Base-by-base conservation (phyloP, 2,329 filamentous ascomycete genomes). In the Cercospora sesami region DNA sequence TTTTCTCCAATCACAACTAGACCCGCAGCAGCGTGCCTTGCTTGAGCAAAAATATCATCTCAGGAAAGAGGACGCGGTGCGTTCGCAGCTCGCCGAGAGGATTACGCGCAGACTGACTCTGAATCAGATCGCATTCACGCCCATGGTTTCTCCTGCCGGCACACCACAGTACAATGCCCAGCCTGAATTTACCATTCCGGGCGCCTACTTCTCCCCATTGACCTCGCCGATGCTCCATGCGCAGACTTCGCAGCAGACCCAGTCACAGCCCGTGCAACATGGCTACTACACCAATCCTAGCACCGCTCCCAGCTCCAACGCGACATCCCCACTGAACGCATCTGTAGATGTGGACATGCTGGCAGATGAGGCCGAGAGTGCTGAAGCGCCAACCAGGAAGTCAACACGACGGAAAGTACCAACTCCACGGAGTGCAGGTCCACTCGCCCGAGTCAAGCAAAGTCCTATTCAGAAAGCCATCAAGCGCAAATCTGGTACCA, bases 91-190 rank as follows among this genome's bases (percentile, higher is more conserved):
- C 28, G 51, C 55, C 21, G n/a, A 23, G 31, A 23, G 57, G 53
- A 65, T 51, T 36, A 62, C 65, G 39, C 42, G 63, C 33, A 58
- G 66, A 61, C 69, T 70, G 68, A 72, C 70, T 65, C 60, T 48
- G 53, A 59, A 60, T 36, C 67, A 73, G 69, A 74, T 74, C 33
- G 73, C 73, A 9, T 94, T 94, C 76, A 94, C 91, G 2, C 92
- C 92, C 0, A 84, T 94, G 31, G 91, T 92, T 10, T 94, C 92
- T 18, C 92, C 92, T n/a, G 92, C 91, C 4, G 91, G 94, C 53
- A 94, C 91, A 1, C 91, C 92, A 23, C 84, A 93, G 61, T 92
- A 94, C 75, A 71, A 73, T 45, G 74, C 83, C 42, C 78, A 81
- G 48, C 82, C 83, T 12, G 85, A 87, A 64, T 92, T 88, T 73